Evolutionary conservation across 2,329 filamentous ascomycete species (phyloP), one percentile per base, ranked within the genome.

Genomic region (Fusarium concolor): DNA sequence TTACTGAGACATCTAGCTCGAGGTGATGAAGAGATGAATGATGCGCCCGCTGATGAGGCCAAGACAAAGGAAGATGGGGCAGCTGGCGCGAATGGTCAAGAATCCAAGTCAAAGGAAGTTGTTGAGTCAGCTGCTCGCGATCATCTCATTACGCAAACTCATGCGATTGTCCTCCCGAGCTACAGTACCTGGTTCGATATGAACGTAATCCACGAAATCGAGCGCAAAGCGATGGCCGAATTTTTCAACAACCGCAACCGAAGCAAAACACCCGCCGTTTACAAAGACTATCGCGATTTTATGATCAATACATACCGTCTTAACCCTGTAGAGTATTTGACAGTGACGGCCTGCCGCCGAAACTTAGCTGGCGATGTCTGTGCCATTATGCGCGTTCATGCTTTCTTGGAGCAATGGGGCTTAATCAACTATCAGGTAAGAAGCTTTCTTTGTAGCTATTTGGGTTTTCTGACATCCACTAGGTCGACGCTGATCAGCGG

Each of bases 171-270:
- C 67, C 88, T 99, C 22, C 96, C 96, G 22, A 98, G 95, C 78
- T 99, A 99, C 81, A 96, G 94, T 77, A 96, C 92, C 15, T 99
- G 96, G 96, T 99, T 99, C 79, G 96, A 99, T 80, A 97, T 99
- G 95, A 92, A 94, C 78, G 86, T 88, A 49, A 91, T 99, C 76
- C 92, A 97, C 79, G 88, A 89, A 63, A 92, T 97, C 73, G 96
- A 99, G 83, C 92, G 91, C 77, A 99, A 97, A 80, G 94, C 94
- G 10, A 86, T 99, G 71, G 94, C 95, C 20, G 96, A 99, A 79
- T 99, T 98, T 82, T 99, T 99, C 87, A 99, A 99, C 83, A 95
- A 90, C 79, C 89, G 96, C 62, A 99, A 99, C 81, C 91, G 96
- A 75, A 98, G 96, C 89, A 99, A 99, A 83, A 99, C 96, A 0